Conservation (phyloP, 495 filamentous ascomycete species). For the Astrothelium subdiscretum region DNA sequence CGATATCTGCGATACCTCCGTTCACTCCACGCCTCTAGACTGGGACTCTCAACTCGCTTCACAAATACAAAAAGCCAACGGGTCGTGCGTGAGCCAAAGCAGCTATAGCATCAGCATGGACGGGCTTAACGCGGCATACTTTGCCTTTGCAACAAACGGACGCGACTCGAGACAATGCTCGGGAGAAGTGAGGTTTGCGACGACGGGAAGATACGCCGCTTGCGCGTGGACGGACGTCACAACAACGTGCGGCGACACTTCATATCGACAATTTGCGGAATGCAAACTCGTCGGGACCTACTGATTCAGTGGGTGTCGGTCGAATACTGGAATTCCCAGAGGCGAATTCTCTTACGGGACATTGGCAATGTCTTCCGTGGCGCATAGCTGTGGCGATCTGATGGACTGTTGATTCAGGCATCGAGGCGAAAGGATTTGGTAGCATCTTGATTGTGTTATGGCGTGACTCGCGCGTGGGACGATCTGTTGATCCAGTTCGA, state of each 20-base stretch:
- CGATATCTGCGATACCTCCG: not conserved
- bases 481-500: not conserved
- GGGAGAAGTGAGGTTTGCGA: not conserved
- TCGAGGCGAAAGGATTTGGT: not conserved
- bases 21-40: not conserved
- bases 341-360: not conserved
- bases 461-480: not conserved
- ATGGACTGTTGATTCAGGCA: not conserved
- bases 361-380: not conserved
- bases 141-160: not conserved
- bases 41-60: not conserved
- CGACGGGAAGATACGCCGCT: not conserved
- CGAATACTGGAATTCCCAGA: not conserved
- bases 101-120: not conserved
- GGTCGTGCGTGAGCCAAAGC: not conserved
- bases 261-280: not conserved
- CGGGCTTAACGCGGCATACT: not conserved
- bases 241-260: not conserved
- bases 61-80: not conserved
- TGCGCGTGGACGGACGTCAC: not conserved
- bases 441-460: not conserved
- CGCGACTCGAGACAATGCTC: not conserved
- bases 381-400: not conserved
- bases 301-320: not conserved
- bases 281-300: not conserved